Conservation (phyloP, 441 rosid species). For the Hura crepitans region DNA sequence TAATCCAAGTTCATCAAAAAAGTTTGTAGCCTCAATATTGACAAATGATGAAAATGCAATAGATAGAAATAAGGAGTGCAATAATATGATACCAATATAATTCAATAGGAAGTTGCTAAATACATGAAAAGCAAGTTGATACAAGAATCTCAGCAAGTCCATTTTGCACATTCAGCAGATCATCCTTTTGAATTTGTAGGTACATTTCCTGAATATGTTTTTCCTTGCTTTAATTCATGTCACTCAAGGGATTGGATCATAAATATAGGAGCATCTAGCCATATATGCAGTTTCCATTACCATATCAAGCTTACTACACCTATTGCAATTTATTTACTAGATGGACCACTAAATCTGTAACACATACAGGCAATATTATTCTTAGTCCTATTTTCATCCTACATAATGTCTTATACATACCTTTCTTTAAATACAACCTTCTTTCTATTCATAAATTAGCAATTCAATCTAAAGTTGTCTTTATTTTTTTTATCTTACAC, state of each 20-base stretch:
- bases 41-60: background rate
- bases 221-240: background rate
- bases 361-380: too few species aligned
- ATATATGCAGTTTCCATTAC: background rate
- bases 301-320: too few species aligned
- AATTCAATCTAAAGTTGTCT: too few species aligned
- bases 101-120: background rate
- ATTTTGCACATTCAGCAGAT: background rate
- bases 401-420: too few species aligned
- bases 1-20: too few species aligned
- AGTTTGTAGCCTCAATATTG: background rate
- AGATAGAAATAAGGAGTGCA: background rate
- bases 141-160: background rate
- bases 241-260: background rate
- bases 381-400: too few species aligned
- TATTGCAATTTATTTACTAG: too few species aligned
- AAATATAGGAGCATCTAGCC: background rate
- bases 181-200: too few species aligned
- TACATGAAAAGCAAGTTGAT: background rate
- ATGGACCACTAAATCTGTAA: too few species aligned
- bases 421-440: too few species aligned
- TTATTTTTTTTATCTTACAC: too few species aligned
- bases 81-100: background rate
- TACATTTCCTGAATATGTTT: background rate
- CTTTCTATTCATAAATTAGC: too few species aligned